These are phyloP conservation scores for Penicillium fimorum DNA, from an alignment of 495 filamentous ascomycete genomes.

Conservation along the genomic window DNA sequence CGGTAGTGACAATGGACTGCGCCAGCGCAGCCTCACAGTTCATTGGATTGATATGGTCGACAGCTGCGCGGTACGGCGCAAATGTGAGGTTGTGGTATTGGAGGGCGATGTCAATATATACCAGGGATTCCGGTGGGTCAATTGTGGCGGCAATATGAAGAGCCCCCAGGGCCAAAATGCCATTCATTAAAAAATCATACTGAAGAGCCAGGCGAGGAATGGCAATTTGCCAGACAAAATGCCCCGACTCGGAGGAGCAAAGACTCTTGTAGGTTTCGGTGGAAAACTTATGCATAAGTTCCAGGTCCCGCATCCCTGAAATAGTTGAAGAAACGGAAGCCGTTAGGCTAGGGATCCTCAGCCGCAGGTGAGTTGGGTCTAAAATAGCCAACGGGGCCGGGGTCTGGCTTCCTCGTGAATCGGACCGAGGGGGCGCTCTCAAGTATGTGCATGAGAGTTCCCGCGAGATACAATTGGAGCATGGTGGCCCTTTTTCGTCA, in stretches of 20 bases:
- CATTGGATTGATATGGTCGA: conserved; percentile 44
- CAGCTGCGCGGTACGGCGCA: conserved; percentile 41
- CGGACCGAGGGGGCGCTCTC: conserved; percentile 26
- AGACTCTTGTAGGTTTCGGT: conserved; percentile 41
- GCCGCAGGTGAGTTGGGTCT: conserved; percentile 12
- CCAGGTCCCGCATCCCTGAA: conserved; percentile 33
- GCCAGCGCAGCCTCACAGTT: conserved; percentile 54
- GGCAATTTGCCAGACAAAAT: conserved; percentile 37
- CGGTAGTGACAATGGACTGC: conserved; percentile 51
- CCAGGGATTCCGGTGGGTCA: conserved; percentile 35
- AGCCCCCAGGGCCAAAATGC: conserved; percentile 53
- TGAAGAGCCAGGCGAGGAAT: conserved; percentile 49
- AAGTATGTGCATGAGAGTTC: conserved; percentile 41
- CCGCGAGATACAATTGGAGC: conserved; percentile 44
- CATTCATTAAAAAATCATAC: conserved; percentile 55
- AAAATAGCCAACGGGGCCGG: conserved; percentile 5
- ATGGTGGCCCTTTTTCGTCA: conserved; percentile 46
- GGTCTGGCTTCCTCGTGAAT: conserved; percentile 9
- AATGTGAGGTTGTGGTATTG: conserved; percentile 51
- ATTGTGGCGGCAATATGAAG: conserved; percentile 49
- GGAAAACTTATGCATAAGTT: conserved; percentile 45
- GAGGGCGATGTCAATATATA: conserved; percentile 51
- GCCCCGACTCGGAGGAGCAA: conserved; percentile 27
- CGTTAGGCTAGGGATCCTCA: conserved; percentile 22
- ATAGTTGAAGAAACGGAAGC: conserved; percentile 19